phyloP scores from a whole-genome alignment of 2,329 filamentous ascomycete species.

The Conoideocrella luteorostrata region DNA sequence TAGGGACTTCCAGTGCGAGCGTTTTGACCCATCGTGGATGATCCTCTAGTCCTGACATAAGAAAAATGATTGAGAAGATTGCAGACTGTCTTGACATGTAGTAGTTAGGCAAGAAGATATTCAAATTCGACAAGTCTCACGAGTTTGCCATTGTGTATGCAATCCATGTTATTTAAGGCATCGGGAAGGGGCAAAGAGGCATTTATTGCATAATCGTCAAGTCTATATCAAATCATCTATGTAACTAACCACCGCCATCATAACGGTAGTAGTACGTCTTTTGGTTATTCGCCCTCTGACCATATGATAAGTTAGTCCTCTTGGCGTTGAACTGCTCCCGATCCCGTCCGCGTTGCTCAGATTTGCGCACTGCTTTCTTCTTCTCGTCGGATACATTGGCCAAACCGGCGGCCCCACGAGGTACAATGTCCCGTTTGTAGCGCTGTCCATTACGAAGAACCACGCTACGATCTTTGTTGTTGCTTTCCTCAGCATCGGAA shows the following conservation, averaged over 20 bases:
- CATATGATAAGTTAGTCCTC: constrained; percentile 62
- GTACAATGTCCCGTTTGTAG: constrained; percentile 50
- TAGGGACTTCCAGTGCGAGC: too few species aligned
- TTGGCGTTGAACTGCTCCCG: constrained; percentile 55
- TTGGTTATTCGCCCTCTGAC: constrained; percentile 71
- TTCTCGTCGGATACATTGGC: constrained; percentile 68
- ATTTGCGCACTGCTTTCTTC: constrained; percentile 59
- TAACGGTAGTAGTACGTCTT: constrained; percentile 51
- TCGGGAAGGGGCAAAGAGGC: neutral
- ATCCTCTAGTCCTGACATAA: too few species aligned
- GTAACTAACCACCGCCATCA: constrained; percentile 34
- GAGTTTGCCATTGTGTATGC: too few species aligned
- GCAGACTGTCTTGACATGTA: too few species aligned
- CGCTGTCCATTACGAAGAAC: constrained; percentile 16
- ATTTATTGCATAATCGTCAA: constrained; percentile 5
- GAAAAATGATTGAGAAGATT: too few species aligned
- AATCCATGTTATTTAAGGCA: too few species aligned
- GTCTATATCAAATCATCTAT: constrained; percentile 1
- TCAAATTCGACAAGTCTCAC: too few species aligned
- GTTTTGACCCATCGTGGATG: too few species aligned
- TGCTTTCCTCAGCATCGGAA: constrained; percentile 27
- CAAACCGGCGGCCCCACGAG: constrained; percentile 71
- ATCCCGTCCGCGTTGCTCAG: constrained; percentile 64
- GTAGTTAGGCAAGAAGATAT: too few species aligned
- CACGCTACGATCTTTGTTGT: constrained; percentile 19